Evolutionary conservation across 805 yeast species (phyloP), one percentile per base, ranked within the genome.

Genomic region (Starmerella tilneyi): DNA sequence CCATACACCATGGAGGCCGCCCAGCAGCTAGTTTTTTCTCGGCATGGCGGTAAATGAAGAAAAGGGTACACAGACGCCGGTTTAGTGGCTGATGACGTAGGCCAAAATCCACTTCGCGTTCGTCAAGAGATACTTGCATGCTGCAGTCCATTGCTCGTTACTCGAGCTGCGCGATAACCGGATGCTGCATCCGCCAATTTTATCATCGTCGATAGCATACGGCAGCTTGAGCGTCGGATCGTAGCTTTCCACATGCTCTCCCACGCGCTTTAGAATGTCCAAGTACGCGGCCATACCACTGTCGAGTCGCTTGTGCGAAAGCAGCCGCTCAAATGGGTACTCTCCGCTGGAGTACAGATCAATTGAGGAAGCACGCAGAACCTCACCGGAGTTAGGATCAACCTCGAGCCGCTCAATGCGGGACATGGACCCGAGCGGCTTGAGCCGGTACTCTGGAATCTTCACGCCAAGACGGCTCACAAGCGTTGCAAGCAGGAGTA

Each of bases 361-460:
- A 39, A 81, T 51, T 24, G 70, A 55, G 58, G 70, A 60, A 45
- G 68, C 44, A 51, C 63, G 22, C 47, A 53, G 31, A 13, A 61
- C 57, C 33, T 65, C 67, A n/a, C 61, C 60, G 0, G 66, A 56
- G 33, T 62, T 64, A 3, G 62, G 50, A 41, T 69, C 72, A 33
- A 48, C 54, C 27, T 71, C 73, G 9, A 65, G 55, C 52, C 76
- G 79, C 37, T 83, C 80, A 6, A 88, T 80, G 41, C 75, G 75
- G 0, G 96, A 85, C 49, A 76, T 78, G 1, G 94, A 81, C 0
- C 96, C 96, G 74, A 84, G 68, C 0, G 96, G 95, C 19, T 77
- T 72, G 15, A 88, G 62, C 48, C 73, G 73, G 60, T 82, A 88
- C 3, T 75, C 75, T 0, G 66, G 64, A 8, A 84, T 59, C 26